A percentile compares a stretch with the other conserved stretches of the same genome.
phyloP scores from a whole-genome alignment of 2,329 filamentous ascomycete genomes.

The Trichoderma harzianum region DNA sequence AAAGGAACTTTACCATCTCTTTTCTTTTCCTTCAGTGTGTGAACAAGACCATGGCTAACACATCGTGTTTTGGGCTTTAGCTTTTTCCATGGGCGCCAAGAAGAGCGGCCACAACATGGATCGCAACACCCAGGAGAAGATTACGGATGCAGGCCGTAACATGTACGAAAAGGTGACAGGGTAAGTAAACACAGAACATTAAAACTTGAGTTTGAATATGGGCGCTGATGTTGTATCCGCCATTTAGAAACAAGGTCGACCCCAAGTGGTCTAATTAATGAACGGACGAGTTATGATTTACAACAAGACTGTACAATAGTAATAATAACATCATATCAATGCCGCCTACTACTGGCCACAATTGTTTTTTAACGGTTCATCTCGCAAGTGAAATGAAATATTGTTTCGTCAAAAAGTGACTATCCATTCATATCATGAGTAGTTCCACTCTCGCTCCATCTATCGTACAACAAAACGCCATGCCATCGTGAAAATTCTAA shows the following conservation, averaged over 20 bases:
- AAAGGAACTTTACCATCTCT: neutral
- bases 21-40: neutral
- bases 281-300: neutral
- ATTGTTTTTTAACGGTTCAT: neutral
- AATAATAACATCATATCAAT: neutral
- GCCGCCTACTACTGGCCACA: too few species aligned
- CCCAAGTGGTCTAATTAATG: conserved; percentile 15
- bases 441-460: neutral
- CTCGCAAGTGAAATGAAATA: neutral
- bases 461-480: neutral
- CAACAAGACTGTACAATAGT: neutral
- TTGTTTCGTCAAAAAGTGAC: neutral
- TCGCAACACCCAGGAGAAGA: conserved; percentile 37
- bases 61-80: conserved; percentile 20
- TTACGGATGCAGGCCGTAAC: conserved; percentile 35
- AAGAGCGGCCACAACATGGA: conserved; percentile 36
- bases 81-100: conserved; percentile 29
- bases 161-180: conserved; percentile 38
- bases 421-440: neutral
- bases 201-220: neutral
- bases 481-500: neutral
- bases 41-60: neutral
- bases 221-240: neutral
- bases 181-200: conserved; percentile 26
- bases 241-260: neutral